Evolutionary conservation across 768 basidiomycete genomes (phyloP), one percentile per base, ranked within the genome.

Genomic region (Hypholoma sublateritium): DNA sequence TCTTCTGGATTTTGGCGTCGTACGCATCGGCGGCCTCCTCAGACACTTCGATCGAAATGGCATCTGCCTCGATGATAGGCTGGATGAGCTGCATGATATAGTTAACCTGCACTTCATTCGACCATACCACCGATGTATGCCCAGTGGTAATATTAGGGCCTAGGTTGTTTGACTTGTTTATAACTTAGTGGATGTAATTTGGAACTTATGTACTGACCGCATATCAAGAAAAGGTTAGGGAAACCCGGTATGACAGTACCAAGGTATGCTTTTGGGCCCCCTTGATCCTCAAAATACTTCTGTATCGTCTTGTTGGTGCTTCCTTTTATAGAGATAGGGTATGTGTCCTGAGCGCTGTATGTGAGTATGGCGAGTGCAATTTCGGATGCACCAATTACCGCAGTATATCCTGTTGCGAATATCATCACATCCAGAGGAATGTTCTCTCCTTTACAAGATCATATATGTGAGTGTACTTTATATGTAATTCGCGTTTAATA

Each of bases 71-170:
- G 39, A 80, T 57, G 42, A 81, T 68, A 3, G 80, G 80, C 51
- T 67, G 60, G 55, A 80, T 70, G 34, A 81, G 55, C 55, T 76
- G 66, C 49, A 76, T 56, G 42, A 72, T 70, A 58, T 82, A 79
- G n/a, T 75, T 62, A 28, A 77, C 69, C 80, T 81, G 78, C n/a
- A 71, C 56, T 59, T 80, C 79, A 37, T 73, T 72, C 14, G 70
- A 69, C 55, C 71, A 77, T 16, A 78, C 63, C 17, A 77, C 70
- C 7, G 78, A 78, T 2, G 72, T 74, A 63, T 79, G 74, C 1
- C 78, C 80, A 25, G 77, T 76, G 1, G 62, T 60, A 7, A 70
- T 73, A 56, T 79, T 79, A 0, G 79, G 75, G 21, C 76, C 77
- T 75, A 52, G 19, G 12, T 32, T 9, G 8, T 14, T 25, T 32